Base-by-base conservation (phyloP, 2,329 filamentous ascomycete genomes). In the Epichloe bromicola region DNA sequence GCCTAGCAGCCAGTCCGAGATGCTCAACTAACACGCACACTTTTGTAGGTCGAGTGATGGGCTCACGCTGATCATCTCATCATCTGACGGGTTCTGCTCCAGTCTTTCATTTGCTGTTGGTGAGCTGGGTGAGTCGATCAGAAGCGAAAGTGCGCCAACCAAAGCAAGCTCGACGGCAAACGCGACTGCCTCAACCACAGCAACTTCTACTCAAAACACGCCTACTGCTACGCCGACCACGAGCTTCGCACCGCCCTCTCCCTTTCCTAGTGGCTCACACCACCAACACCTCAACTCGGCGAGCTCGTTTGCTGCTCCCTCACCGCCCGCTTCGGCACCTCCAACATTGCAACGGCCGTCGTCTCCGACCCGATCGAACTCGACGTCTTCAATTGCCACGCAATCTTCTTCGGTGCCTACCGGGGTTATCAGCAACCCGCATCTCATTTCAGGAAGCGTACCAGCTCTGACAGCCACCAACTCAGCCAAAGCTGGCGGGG, bases 21-120 rank as follows among this genome's bases (percentile, higher is more conserved):
- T 15, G 14, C n/a, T 51, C 40, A 38, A 49, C 60, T 68, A 59
- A 72, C 60, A 52, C 36, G n/a, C 45, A 37, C 12, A 38, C 56
- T 63, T 52, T 37, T 8, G 26, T 49, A 74, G 73, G 72, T 73
- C 74, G 43, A 74, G 65, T 49, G 74, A 78, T 52, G 75, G 75
- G 36, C 60, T 68, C 33, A 74, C 73, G 1, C 72, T 98, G 20
- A 75, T 98, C 47, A 94, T 98, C 71, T 93, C 89, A n/a, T 98
- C 93, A 0, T 96, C 93, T 0, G 93, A 98, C 66, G 93, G 93
- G 0, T 98, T 97, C 71, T 98, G 93, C 66, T 98, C 93, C 0
- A 85, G 87, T 0, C 73, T 98, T 5, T 86, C 89, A 0, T 98
- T 98, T 63, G 69, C 79, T 1, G 73, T 85, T 2, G 87, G 88